Base-by-base conservation (phyloP, 768 basidiomycete genomes). In the Grammothele lineata region DNA sequence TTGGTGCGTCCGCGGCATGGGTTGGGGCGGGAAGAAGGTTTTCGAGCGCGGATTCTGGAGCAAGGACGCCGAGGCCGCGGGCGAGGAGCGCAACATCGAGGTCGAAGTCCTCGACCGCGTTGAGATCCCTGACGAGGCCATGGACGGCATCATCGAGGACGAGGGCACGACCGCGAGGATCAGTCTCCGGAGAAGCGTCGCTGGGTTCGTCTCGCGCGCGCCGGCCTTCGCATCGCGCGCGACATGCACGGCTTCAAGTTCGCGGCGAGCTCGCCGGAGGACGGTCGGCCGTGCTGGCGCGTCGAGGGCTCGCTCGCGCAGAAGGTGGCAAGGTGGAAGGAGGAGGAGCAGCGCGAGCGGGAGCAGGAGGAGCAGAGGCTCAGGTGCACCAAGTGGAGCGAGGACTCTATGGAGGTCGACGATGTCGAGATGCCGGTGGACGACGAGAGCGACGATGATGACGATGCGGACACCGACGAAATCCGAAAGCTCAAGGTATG, bases 21-120 rank as follows among this genome's bases (percentile, higher is more conserved):
- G 93, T 56, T 99, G 96, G 96, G 85, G 91, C 3, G 87, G 90
- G 6, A 75, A 91, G 48, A 80, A 81, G 51, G 83, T 97, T 14
- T 97, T 87, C 62, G 92, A 95, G 63, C 81, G 90, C 33, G 95
- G 94, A 0, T 98, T 85, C 63, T 99, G 96, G 96, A 89, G 86
- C 61, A 71, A 72, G 41, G 48, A 45, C 22, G 51, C 71, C 1
- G 57, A 46, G 33, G 48, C 55, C n/a, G 47, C 48, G n/a, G 78
- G 77, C 25, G 85, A 84, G 43, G 83, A 83, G 47, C 73, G 76
- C 38, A 67, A 70, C 32, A 58, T 67, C 51, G 94, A 98, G 71
- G 73, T 89, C 45, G 92, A 93, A 57, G 83, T 93, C 1, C 71
- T 94, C 39, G 76, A 86, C 43, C 67, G 74, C 43, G 70, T 73